Conservation (phyloP, 352 stramenopile species). For the Peronospora belbahrii region DNA sequence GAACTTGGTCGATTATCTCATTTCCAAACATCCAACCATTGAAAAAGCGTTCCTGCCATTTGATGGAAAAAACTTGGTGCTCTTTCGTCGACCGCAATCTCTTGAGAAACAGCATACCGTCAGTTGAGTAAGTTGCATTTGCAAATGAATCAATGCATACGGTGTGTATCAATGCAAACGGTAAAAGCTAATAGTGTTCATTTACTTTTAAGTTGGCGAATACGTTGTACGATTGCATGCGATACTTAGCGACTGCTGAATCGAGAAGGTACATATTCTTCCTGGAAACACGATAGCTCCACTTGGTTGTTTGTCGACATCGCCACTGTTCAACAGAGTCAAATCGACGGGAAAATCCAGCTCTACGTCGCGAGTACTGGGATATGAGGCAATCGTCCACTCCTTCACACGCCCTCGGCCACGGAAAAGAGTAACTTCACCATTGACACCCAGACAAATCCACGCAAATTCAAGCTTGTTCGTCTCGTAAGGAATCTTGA, state of each 20-base stretch:
- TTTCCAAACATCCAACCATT: constrained; percentile 57
- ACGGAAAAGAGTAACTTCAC: constrained; percentile 34
- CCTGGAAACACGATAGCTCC: constrained; percentile 26
- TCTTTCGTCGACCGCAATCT: constrained; percentile 35
- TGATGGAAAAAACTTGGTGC: constrained; percentile 79
- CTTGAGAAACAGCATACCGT: neutral
- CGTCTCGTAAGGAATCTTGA: constrained; percentile 5
- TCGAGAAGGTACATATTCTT: constrained; percentile 23
- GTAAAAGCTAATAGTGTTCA: constrained; percentile 2
- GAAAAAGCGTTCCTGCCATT: constrained; percentile 61
- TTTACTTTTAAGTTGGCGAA: neutral
- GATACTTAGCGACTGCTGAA: constrained; percentile 5
- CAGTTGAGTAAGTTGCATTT: neutral
- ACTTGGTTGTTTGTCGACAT: constrained; percentile 1
- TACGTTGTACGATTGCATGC: neutral
- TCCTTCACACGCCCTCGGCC: constrained; percentile 25
- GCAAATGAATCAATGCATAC: neutral
- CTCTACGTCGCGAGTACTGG: constrained; percentile 2
- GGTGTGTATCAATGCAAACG: no score
- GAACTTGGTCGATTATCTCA: constrained; percentile 71
- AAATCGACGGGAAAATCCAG: constrained; percentile 26
- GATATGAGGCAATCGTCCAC: constrained; percentile 15
- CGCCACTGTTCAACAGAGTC: constrained; percentile 3
- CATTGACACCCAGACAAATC: constrained; percentile 31
- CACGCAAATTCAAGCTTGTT: constrained; percentile 19